phyloP scores from a whole-genome alignment of 805 yeast genomes.

The Ogataea methylovora region DNA sequence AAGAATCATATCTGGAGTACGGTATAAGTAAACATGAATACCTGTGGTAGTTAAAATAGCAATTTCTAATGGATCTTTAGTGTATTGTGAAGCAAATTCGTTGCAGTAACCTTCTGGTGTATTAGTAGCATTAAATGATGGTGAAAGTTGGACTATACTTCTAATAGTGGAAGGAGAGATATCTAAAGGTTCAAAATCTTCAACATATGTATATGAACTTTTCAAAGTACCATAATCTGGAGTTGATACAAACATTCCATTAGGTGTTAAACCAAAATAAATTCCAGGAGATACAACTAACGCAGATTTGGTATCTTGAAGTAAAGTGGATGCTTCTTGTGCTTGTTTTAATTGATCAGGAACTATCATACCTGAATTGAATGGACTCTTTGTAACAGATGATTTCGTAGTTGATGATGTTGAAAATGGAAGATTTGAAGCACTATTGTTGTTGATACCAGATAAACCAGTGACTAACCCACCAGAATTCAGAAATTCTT shows the following conservation, averaged over 20 bases:
- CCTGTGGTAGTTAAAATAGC: conserved; percentile 81
- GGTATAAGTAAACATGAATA: conserved; percentile 64
- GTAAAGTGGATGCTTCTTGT: conserved; percentile 46
- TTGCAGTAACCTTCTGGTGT: conserved; percentile 81
- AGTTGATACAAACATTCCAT: conserved; percentile 61
- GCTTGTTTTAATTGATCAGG: conserved; percentile 38
- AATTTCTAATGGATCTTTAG: conserved; percentile 54
- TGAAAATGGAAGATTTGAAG: conserved; percentile 4
- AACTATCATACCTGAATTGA: conserved; percentile 15
- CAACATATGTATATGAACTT: conserved; percentile 62
- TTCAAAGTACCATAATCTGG: conserved; percentile 83
- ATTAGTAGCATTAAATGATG: conserved; percentile 62
- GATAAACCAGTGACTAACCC: not conserved
- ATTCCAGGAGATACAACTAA: conserved; percentile 80
- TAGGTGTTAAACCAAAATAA: conserved; percentile 55
- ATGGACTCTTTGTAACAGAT: conserved; percentile 20
- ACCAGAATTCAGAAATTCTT: conserved; percentile 12
- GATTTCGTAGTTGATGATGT: conserved; percentile 1
- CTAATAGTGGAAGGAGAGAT: conserved; percentile 51
- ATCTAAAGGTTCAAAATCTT: conserved; percentile 72
- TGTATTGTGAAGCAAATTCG: conserved; percentile 80
- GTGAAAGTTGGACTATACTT: conserved; percentile 64
- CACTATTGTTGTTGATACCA: not conserved
- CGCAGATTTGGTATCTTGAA: conserved; percentile 50
- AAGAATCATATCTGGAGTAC: conserved; percentile 75